phyloP scores from a whole-genome alignment of 2,329 filamentous ascomycete species.

The Nectriaceae sp. region DNA sequence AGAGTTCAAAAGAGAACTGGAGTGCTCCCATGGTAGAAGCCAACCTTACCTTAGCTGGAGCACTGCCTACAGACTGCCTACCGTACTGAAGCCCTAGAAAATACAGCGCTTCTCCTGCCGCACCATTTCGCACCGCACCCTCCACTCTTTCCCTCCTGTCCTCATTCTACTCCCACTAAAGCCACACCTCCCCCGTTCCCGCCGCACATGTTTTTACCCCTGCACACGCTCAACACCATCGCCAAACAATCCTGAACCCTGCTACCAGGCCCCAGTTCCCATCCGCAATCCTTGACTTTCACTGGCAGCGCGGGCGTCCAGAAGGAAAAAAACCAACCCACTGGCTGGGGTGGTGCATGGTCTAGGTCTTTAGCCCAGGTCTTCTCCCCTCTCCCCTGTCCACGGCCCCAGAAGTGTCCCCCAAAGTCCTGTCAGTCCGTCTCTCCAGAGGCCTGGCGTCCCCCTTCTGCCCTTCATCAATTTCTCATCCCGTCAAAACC shows the following conservation, averaged over 20 bases:
- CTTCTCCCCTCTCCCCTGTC: not conserved
- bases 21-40: too few species aligned
- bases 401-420: constrained; percentile 1
- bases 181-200: constrained; percentile 19
- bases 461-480: constrained; percentile 17
- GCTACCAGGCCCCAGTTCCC: not conserved
- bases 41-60: too few species aligned
- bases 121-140: too few species aligned
- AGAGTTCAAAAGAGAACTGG: too few species aligned
- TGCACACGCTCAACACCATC: not conserved
- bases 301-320: not conserved
- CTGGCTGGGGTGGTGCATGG: not conserved
- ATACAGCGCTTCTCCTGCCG: too few species aligned
- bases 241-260: not conserved
- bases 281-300: not conserved
- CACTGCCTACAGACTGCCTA: too few species aligned
- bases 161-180: constrained; percentile 4
- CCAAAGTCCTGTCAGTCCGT: constrained; percentile 19
- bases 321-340: constrained; percentile 1
- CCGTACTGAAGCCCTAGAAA: too few species aligned
- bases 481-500: constrained; percentile 25
- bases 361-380: not conserved
- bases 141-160: not conserved
- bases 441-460: constrained; percentile 15
- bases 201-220: constrained; percentile 2